These are phyloP conservation scores for Sporothrix brunneoviolacea DNA, from an alignment of 2,329 filamentous ascomycete species.

Conservation along the genomic window DNA sequence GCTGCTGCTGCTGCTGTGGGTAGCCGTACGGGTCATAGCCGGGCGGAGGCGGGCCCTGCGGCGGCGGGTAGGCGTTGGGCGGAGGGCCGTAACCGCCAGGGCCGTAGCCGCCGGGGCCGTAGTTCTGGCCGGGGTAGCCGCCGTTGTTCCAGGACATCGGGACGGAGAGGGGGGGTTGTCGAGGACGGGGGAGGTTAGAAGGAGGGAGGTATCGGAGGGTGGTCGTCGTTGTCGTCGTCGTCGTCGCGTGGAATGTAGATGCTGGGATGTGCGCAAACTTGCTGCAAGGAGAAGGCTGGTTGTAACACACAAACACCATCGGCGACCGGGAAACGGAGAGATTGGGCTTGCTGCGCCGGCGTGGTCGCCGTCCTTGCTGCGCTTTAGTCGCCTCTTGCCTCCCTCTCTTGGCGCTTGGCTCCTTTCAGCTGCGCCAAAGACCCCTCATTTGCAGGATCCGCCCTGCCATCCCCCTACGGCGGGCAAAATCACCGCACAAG, in stretches of 20 bases:
- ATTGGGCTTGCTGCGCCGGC: neutral
- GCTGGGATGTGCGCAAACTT: too few relatives aligned
- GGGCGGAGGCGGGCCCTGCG: slow-evolving; percentile 12
- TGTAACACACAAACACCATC: too few relatives aligned
- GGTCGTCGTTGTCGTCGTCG: neutral
- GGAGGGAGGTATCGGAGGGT: neutral
- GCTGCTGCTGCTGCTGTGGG: slow-evolving; percentile 7
- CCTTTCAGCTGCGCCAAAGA: too few relatives aligned
- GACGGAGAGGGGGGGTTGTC: neutral
- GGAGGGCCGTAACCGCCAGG: slow-evolving; percentile 13
- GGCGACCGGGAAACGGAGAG: too few relatives aligned
- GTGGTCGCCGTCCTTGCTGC: neutral
- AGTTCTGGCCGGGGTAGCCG: slow-evolving; percentile 22
- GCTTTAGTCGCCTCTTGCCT: too few relatives aligned
- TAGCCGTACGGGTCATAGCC: slow-evolving; percentile 19
- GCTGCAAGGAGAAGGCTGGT: too few relatives aligned
- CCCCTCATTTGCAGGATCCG: too few relatives aligned
- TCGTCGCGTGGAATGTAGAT: neutral
- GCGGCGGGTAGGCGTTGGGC: slow-evolving; percentile 7
- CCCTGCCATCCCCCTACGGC: too few relatives aligned
- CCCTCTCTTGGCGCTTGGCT: neutral
- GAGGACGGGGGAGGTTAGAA: neutral
- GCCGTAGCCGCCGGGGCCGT: slow-evolving; percentile 19
- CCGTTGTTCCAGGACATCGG: slow-evolving; percentile 12
- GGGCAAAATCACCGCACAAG: too few relatives aligned